A percentile compares a stretch with the other conserved stretches of the same genome.
phyloP scores from a whole-genome alignment of 2,329 filamentous ascomycete species.

The Colletotrichum tabaci region DNA sequence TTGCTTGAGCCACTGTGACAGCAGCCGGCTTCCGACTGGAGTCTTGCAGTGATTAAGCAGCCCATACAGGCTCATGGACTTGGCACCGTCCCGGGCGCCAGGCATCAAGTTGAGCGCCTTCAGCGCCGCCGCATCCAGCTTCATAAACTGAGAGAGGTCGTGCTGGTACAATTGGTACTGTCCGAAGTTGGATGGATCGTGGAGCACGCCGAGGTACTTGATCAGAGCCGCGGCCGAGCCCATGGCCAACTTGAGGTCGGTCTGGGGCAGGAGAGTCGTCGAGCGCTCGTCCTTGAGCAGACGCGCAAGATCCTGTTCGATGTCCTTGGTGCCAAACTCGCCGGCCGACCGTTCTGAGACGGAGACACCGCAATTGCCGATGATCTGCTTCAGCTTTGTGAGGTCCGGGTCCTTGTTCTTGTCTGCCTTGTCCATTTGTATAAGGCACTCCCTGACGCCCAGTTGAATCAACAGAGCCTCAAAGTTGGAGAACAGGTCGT shows the following conservation, averaged over 20 bases:
- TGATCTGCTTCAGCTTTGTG: slow-evolving; percentile 87
- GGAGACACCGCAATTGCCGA: slow-evolving; percentile 92
- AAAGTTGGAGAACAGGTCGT: slow-evolving; percentile 98
- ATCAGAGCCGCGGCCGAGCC: slow-evolving; percentile 93
- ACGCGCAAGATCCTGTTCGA: slow-evolving; percentile 93
- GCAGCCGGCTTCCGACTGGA: slow-evolving; percentile 87
- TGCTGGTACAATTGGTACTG: slow-evolving; percentile 98
- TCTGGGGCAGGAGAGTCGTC: slow-evolving; percentile 84
- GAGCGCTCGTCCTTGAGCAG: slow-evolving; percentile 89
- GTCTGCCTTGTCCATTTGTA: slow-evolving; percentile 83
- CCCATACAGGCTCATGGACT: slow-evolving; percentile 96
- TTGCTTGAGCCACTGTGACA: slow-evolving; percentile 98
- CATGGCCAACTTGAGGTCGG: slow-evolving; percentile 96
- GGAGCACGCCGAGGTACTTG: slow-evolving; percentile 92
- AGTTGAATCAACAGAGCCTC: slow-evolving; percentile 97
- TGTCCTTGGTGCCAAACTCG: slow-evolving; percentile 91
- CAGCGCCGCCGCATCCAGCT: slow-evolving; percentile 92
- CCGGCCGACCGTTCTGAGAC: slow-evolving; percentile 82
- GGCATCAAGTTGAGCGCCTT: slow-evolving; percentile 98
- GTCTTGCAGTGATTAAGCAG: slow-evolving; percentile 98
- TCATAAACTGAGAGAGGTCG: slow-evolving; percentile 98
- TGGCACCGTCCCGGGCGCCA: slow-evolving; percentile 92
- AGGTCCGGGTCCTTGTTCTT: slow-evolving; percentile 93
- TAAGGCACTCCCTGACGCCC: slow-evolving; percentile 91
- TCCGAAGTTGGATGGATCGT: slow-evolving; percentile 94